These are phyloP conservation scores for Rhytidiadelphus loreus DNA, from an alignment of 225 moss, liverwort and hornwort genomes.

Conservation along the genomic window DNA sequence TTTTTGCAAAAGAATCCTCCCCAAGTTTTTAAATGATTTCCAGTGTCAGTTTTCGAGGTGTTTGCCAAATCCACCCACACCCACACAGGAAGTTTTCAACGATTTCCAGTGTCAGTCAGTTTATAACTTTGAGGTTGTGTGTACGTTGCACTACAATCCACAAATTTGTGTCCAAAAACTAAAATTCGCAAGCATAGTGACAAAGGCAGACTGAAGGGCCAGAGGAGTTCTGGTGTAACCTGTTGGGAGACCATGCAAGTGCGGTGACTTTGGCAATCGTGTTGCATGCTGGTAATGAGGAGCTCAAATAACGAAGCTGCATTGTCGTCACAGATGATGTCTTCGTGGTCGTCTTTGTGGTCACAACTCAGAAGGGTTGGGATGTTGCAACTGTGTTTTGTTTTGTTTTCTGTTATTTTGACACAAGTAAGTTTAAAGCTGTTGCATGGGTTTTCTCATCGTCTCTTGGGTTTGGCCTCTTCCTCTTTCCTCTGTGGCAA, in stretches of 20 bases:
- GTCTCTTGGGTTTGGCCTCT: not conserved
- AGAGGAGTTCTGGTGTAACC: conserved; percentile 11
- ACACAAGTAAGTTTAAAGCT: too few relatives aligned
- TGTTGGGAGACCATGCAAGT: conserved; percentile 86
- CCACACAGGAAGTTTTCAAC: too few relatives aligned
- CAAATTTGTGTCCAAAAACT: not conserved
- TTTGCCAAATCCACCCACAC: not conserved
- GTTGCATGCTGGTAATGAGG: conserved; percentile 51
- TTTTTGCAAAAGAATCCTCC: not conserved
- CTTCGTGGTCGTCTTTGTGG: not conserved
- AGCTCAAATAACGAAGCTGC: conserved; percentile 70
- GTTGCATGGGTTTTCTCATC: not conserved
- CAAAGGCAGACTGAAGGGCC: not conserved
- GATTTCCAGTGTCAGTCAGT: not conserved
- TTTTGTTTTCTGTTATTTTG: too few relatives aligned
- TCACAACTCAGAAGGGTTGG: not conserved
- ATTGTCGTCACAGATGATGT: not conserved
- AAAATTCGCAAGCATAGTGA: not conserved
- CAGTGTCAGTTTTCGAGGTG: too few relatives aligned
- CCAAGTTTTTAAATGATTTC: not conserved
- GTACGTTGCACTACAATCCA: not conserved
- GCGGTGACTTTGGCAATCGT: conserved; percentile 87
- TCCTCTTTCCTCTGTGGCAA: not conserved
- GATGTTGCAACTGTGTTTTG: not conserved
- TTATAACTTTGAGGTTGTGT: not conserved